Evolutionary conservation across 2,329 filamentous ascomycete genomes (phyloP).

Genomic region (Pseudocercospora ulei): DNA sequence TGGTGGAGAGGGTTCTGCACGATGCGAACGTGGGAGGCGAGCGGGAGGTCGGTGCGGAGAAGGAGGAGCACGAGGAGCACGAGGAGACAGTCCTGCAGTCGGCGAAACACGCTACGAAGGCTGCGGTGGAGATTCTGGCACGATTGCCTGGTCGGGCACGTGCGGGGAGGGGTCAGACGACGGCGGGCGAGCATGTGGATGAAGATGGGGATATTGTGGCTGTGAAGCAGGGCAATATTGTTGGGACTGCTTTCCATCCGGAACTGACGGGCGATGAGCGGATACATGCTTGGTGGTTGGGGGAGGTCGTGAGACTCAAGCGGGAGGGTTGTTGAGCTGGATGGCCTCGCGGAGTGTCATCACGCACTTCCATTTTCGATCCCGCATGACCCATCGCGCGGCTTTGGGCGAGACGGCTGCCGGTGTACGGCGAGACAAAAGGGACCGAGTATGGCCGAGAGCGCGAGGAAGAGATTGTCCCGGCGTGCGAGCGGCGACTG

Average conservation of each 20-base stretch:
- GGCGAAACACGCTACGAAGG: slow-evolving; percentile 41
- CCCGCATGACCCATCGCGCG: no score
- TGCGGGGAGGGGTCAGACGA: slow-evolving; percentile 41
- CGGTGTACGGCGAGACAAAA: no score
- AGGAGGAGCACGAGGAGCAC: slow-evolving; percentile 17
- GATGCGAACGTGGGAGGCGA: slow-evolving; percentile 6
- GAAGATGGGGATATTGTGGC: slow-evolving; percentile 71
- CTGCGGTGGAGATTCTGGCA: slow-evolving; percentile 51
- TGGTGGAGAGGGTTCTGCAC: slow-evolving; percentile 71
- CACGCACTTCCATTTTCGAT: no score
- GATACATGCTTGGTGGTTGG: slow-evolving; percentile 90
- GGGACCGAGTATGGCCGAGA: no score
- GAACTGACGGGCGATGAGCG: slow-evolving; percentile 80
- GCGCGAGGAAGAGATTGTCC: no score
- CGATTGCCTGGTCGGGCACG: slow-evolving; percentile 47
- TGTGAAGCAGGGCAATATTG: slow-evolving; percentile 79
- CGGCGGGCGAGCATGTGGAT: slow-evolving; percentile 40
- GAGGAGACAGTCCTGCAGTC: slow-evolving; percentile 51
- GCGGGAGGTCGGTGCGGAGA: slow-evolving; percentile 3
- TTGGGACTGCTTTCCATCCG: slow-evolving; percentile 92
- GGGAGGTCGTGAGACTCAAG: slow-evolving; percentile 47
- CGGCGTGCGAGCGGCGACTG: no score
- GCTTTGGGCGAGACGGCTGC: no score
- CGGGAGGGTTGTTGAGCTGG: slow-evolving; percentile 4
- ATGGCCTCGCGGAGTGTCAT: no score